Evolutionary conservation across 2,329 filamentous ascomycete genomes (phyloP), one percentile per base, ranked within the genome.

Genomic region (Ceratocystis papillata): DNA sequence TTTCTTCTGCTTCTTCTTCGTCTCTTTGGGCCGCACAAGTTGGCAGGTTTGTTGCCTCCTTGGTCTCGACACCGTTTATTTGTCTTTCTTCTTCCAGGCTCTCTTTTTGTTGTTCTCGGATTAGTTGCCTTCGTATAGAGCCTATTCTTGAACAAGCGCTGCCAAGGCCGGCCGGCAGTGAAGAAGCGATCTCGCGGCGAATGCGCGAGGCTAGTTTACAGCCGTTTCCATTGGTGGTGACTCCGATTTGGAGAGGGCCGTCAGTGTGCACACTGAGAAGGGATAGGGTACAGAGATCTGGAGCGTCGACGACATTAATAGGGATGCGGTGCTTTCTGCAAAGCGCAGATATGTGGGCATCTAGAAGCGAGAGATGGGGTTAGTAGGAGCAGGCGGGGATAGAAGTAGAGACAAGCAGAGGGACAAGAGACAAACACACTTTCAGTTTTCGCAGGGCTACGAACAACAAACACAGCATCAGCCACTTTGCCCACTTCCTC

Each of bases 161-260:
- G 5, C 94, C 94, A 5, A 97, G 81, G 20, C 88, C 81, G 1
- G 79, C 74, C 0, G 94, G 94, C 2, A 99, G 79, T 0, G 86
- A 84, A 0, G 91, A 83, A 1, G 90, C 88, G 68, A 99, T 88
- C 72, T 97, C 94, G 66, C 94, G 83, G 17, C 92, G 85, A 71
- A 99, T 90, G 30, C 94, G 83, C 8, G 90, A 90, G 5, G 94
- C 90, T 37, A 99, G 82, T 76, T 96, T 96, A 79, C 94, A 97
- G 1, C 94, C 94, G 71, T 89, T 87, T 22, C 94, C 93, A 67
- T 95, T 96, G 0, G 94, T 97, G 2, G 94, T 97, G 67, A 99
- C 88, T 69, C 94, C 94, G 68, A 99, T 87, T 74, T 97, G 94
- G 50, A 99, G 80, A 8, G 94, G 93, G 0, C 94, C 94, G 72